Base-by-base conservation (phyloP, 1,284 basidiomycete species). In the Caloboletus firmus region DNA sequence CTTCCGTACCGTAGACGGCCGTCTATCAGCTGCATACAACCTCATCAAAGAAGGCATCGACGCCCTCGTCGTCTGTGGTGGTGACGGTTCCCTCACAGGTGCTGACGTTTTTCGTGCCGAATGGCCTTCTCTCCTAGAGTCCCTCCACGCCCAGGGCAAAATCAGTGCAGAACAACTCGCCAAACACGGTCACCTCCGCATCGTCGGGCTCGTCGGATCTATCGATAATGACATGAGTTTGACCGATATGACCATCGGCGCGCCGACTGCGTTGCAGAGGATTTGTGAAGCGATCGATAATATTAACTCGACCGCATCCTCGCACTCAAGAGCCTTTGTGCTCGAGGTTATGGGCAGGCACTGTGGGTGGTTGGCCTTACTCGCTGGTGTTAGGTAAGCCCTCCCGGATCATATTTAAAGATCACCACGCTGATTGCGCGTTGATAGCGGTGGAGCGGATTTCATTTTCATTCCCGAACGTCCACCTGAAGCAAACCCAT, bases 171-270 rank as follows among this genome's bases (percentile, higher is more conserved):
- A 85, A 47, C 91, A 98, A 68, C 80, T 82, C 26, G 69, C 79
- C 39, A 75, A 76, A 10, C 89, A 95, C 67, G 78, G 83, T 8
- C 91, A 98, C 64, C 87, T 99, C 62, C 93, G 87, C 74, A 98
- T 99, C 65, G 96, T 95, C 62, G 96, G 97, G 40, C 85, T 99
- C 26, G 96, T 99, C 49, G 96, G 96, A 41, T 96, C 93, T 5
- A 98, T 99, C 71, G 96, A 99, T 76, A 99, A 99, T 69, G 97
- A 99, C 72, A 97, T 99, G 94, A 90, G 92, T 22, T 82, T 97
- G 82, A 98, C 96, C 28, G 95, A 98, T 73, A 74, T 98, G 63
- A 99, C 97, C 7, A 98, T 99, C 64, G 97, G 96, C 45, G 95
- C 95, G 1, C 87, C 92, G 0, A 99, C 96, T 0, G 96, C 97